Evolutionary conservation across 345 rosid genomes (phyloP).

Genomic region (Eucalyptus albens): DNA sequence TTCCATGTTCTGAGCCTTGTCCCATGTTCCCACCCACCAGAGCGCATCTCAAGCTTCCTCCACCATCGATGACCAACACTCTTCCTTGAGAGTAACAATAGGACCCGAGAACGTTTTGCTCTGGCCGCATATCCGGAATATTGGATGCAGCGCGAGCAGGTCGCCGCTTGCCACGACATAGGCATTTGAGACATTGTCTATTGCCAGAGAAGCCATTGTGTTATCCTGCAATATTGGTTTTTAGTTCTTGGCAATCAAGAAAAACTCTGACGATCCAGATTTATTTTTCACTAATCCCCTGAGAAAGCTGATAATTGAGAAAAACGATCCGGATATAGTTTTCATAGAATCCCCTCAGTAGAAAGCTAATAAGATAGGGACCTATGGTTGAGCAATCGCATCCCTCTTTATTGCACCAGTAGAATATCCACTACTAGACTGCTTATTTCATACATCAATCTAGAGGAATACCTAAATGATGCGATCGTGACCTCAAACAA

Average conservation of each 20-base stretch:
- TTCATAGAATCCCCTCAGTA: neutral
- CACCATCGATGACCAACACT: slow-evolving; percentile 76
- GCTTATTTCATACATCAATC: too few species aligned
- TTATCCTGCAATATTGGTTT: neutral
- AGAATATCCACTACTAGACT: neutral
- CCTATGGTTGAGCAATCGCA: neutral
- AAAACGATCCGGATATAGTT: neutral
- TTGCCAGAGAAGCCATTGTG: slow-evolving; percentile 47
- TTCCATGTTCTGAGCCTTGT: slow-evolving; percentile 72
- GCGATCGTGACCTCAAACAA: too few species aligned
- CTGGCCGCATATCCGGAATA: slow-evolving; percentile 64
- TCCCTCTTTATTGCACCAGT: neutral
- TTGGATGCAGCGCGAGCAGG: slow-evolving; percentile 47
- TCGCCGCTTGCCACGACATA: slow-evolving; percentile 46
- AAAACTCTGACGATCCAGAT: neutral
- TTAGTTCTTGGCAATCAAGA: neutral
- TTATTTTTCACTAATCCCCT: neutral
- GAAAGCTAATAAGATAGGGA: neutral
- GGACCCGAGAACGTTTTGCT: slow-evolving; percentile 58
- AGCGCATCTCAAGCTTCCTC: slow-evolving; percentile 83
- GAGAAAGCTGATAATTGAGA: neutral
- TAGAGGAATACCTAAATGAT: too few species aligned
- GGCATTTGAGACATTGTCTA: slow-evolving; percentile 72
- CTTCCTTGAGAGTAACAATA: slow-evolving; percentile 59
- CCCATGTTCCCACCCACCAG: slow-evolving; percentile 72